These are phyloP conservation scores for Sophora flavescens DNA, from an alignment of 306 rosid species.

Conservation along the genomic window DNA sequence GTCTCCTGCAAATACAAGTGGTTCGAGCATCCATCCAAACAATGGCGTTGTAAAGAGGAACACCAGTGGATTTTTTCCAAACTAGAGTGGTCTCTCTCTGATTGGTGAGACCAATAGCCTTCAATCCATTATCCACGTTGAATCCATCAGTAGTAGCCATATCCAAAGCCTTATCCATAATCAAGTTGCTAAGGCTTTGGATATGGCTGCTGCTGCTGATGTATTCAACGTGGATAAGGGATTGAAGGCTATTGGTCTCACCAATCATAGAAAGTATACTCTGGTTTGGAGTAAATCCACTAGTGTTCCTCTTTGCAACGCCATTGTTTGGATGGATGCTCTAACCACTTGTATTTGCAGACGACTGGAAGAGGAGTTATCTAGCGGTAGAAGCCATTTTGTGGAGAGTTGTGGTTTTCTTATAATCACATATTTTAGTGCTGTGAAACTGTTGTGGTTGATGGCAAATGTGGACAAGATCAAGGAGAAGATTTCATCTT, in stretches of 20 bases:
- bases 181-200: constrained; percentile 79
- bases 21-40: constrained; percentile 99
- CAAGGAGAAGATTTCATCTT: too few species aligned
- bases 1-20: constrained; percentile 76
- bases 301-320: constrained; percentile 78
- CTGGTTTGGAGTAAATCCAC: constrained; percentile 96
- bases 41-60: constrained; percentile 80
- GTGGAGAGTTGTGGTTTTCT: constrained; percentile 83
- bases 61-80: constrained; percentile 95
- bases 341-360: constrained; percentile 87
- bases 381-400: constrained; percentile 83
- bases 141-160: constrained; percentile 85
- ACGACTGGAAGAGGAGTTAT: constrained; percentile 76
- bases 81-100: constrained; percentile 90
- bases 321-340: constrained; percentile 97
- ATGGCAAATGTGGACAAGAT: constrained; percentile 67
- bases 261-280: constrained; percentile 92
- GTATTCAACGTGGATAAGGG: constrained; percentile 81
- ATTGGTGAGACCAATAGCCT: constrained; percentile 88
- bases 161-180: constrained; percentile 72
- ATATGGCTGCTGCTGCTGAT: constrained; percentile 81
- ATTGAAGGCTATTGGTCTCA: constrained; percentile 82
- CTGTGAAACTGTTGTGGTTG: constrained; percentile 82
- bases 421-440: constrained; percentile 88
- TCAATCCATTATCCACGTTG: constrained; percentile 75